Evolutionary conservation across 1,284 basidiomycete species (phyloP).

Genomic region (Moniliella sp.): DNA sequence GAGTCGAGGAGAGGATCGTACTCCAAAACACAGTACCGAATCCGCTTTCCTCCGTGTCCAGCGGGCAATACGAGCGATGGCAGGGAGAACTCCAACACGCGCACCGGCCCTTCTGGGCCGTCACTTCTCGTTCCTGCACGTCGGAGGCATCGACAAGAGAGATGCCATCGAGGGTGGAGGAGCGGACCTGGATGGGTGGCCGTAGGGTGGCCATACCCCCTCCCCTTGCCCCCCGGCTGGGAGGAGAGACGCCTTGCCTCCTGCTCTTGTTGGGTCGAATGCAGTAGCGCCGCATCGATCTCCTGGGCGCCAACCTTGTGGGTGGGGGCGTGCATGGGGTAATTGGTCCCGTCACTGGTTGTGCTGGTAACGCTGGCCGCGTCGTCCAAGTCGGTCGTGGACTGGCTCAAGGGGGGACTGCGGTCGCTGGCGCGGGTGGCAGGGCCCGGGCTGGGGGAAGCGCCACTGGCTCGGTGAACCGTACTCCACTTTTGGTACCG

Average conservation of each 20-base stretch:
- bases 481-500: slow-evolving; percentile 14
- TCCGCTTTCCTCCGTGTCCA: slow-evolving; percentile 9
- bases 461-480: background rate
- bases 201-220: background rate
- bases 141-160: slow-evolving; percentile 3
- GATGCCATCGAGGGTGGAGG: slow-evolving; percentile 13
- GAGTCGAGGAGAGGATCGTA: slow-evolving; percentile 49
- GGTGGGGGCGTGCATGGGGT: too few relatives aligned
- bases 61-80: slow-evolving; percentile 20
- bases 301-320: too few relatives aligned
- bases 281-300: background rate
- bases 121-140: background rate
- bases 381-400: background rate
- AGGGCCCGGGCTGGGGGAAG: background rate
- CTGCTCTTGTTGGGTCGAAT: too few relatives aligned
- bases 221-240: background rate
- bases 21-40: slow-evolving; percentile 20
- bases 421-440: background rate
- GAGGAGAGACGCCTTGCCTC: background rate
- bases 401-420: background rate
- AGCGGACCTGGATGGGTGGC: slow-evolving; percentile 5
- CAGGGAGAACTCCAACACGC: slow-evolving; percentile 10
- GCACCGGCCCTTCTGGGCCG: slow-evolving; percentile 7
- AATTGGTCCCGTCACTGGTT: background rate
- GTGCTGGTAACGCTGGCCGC: background rate